phyloP scores from a whole-genome alignment of 2,329 filamentous ascomycete species.

The Exophiala sp. region DNA sequence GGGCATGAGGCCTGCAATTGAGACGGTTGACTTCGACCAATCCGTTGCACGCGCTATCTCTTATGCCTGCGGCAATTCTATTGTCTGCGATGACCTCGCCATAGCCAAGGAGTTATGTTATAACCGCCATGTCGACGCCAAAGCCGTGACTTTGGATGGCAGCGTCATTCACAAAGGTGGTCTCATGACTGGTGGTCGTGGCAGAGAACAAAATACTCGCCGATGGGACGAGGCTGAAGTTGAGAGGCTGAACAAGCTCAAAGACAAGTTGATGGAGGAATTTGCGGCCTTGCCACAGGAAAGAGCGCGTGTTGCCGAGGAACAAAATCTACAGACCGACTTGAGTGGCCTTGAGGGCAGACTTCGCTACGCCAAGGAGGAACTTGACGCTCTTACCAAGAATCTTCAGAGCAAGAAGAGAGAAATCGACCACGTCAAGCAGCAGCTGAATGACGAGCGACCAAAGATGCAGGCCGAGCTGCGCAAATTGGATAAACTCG shows the following conservation, averaged over 20 bases:
- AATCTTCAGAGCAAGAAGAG: constrained; percentile 82
- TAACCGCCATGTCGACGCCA: constrained; percentile 77
- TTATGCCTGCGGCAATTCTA: constrained; percentile 90
- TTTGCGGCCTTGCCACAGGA: constrained; percentile 75
- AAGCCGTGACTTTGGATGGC: constrained; percentile 92
- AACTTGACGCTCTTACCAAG: constrained; percentile 72
- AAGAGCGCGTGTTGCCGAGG: constrained; percentile 69
- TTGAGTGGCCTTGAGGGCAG: constrained; percentile 75
- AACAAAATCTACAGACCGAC: constrained; percentile 78
- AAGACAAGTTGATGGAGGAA: constrained; percentile 71
- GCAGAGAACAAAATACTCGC: constrained; percentile 70
- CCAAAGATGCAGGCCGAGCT: constrained; percentile 75
- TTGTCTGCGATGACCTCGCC: constrained; percentile 84
- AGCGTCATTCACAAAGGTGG: constrained; percentile 95
- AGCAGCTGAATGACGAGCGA: constrained; percentile 69
- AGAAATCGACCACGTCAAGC: constrained; percentile 69
- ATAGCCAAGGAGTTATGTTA: constrained; percentile 90
- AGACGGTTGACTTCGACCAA: constrained; percentile 91
- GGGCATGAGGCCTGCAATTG: constrained; percentile 81
- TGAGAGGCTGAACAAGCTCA: constrained; percentile 74
- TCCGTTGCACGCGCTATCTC: constrained; percentile 87
- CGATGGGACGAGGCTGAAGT: constrained; percentile 88
- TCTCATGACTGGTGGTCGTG: constrained; percentile 91
- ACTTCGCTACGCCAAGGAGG: constrained; percentile 66
- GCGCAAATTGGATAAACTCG: constrained; percentile 62